phyloP scores from a whole-genome alignment of 768 basidiomycete genomes.

The Hirschioporus abietinus region DNA sequence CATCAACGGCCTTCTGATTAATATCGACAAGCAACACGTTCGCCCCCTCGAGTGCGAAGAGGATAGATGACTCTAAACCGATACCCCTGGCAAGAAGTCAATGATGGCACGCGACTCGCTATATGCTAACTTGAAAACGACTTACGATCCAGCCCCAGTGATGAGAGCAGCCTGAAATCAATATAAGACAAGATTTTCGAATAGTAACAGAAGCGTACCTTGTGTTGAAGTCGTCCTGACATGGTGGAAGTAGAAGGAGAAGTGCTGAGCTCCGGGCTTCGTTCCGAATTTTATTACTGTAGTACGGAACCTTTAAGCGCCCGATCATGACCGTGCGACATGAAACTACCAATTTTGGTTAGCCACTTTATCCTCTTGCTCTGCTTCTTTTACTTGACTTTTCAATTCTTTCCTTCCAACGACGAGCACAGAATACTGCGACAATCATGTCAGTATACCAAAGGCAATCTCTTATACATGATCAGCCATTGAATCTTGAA shows the following conservation, averaged over 20 bases:
- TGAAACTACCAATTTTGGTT: too few species aligned
- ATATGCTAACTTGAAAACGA: conserved; percentile 10
- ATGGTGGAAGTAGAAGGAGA: conserved; percentile 27
- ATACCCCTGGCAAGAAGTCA: conserved; percentile 63
- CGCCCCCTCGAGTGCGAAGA: conserved; percentile 95
- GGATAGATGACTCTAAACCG: conserved; percentile 90
- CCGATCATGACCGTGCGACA: too few species aligned
- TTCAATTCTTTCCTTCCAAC: too few species aligned
- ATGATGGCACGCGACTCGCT: conserved; percentile 7
- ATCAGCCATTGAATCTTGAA: too few species aligned
- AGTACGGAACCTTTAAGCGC: neutral
- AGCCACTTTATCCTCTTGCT: too few species aligned
- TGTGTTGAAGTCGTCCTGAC: conserved; percentile 65
- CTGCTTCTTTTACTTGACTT: too few species aligned
- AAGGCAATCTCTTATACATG: too few species aligned
- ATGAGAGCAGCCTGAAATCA: conserved; percentile 40
- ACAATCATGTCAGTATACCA: too few species aligned
- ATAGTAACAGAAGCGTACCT: conserved; percentile 29
- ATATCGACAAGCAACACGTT: conserved; percentile 86
- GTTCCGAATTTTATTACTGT: neutral
- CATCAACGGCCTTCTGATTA: conserved; percentile 69
- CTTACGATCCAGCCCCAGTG: conserved; percentile 88
- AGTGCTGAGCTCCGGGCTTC: neutral
- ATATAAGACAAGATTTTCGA: neutral
- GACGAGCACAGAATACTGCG: too few species aligned